Evolutionary conservation across 192 early-diverging fungal genomes (phyloP), one percentile per base, ranked within the genome.

Genomic region (Coemansia sp.): DNA sequence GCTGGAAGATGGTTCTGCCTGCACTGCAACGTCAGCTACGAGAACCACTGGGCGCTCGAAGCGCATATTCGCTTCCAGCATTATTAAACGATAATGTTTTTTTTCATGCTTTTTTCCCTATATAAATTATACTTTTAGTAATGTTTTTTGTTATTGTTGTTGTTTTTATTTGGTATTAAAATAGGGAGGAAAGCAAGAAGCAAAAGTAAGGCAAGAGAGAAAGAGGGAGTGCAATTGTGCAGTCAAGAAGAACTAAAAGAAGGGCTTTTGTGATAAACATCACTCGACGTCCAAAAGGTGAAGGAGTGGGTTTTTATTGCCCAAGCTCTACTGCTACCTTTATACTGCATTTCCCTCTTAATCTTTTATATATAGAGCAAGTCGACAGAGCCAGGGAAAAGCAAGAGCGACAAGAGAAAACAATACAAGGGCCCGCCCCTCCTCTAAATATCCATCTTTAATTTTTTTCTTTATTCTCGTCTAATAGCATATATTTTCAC

Each of bases 21-120:
- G n/a, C 62, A 72, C 58, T 78, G 75, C 42, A 55, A 69, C 20
- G 75, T 78, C 23, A 78, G 75, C 57, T 78, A 78, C 61, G 58
- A 68, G 28, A 61, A 65, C n/a, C 65, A 72, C 30, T 60, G 60
- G 42, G 75, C 70, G 16, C 48, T 78, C 6, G 47, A 72, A 32
- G 67, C 67, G 1, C 75, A 78, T 35, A 68, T 78, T 2, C 35
- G 13, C 4, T 28, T 58, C 25, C 39, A 46, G 39, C 57, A 58
- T n/a, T 58, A 3, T 34, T n/a, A 55, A 23, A 23, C 49, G 11
- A 14, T 47, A 2, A 1, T 24, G 0, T 11, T 10, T 24, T 51
- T 24, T 25, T 25, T 46, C 3, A 42, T 42, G 13, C 14, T 34
- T 34, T 6, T 4, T 34, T 34, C 32, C 32, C 4, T 6, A 34